Evolutionary conservation across 2,329 filamentous ascomycete species (phyloP).

Genomic region (Stromatinia cepivora): DNA sequence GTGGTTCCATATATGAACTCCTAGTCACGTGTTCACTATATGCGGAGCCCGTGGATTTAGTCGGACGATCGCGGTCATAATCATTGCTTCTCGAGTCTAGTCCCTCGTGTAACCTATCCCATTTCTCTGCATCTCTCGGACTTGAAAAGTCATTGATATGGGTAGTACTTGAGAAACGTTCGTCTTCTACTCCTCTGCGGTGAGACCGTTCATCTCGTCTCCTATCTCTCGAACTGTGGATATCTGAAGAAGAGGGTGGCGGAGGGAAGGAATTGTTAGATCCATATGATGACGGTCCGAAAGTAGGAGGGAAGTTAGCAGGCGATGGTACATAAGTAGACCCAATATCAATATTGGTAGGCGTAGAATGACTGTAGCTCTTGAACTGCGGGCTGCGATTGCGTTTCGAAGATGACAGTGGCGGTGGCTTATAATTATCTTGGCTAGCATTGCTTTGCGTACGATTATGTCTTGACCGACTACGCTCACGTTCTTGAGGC

Average conservation of each 20-base stretch:
- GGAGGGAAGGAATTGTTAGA: slow-evolving; percentile 35
- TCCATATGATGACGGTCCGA: slow-evolving; percentile 29
- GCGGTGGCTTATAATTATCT: slow-evolving; percentile 27
- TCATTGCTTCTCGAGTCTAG: slow-evolving; percentile 16
- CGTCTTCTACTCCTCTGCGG: slow-evolving; percentile 32
- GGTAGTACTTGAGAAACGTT: slow-evolving; percentile 26
- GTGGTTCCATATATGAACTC: slow-evolving; percentile 15
- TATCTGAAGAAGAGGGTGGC: slow-evolving; percentile 32
- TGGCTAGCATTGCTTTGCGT: slow-evolving; percentile 32
- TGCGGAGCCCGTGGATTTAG: slow-evolving; percentile 7
- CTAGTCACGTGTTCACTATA: slow-evolving; percentile 16
- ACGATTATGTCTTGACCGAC: slow-evolving; percentile 24
- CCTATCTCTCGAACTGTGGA: slow-evolving; percentile 24
- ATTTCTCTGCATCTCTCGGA: slow-evolving; percentile 39
- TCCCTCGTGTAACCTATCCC: slow-evolving; percentile 35
- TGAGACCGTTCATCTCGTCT: slow-evolving; percentile 32
- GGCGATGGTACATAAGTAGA: slow-evolving; percentile 24
- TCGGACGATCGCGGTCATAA: slow-evolving; percentile 19
- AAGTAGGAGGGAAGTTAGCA: slow-evolving; percentile 25
- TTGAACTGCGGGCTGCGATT: slow-evolving; percentile 35
- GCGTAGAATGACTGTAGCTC: slow-evolving; percentile 36
- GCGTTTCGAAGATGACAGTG: slow-evolving; percentile 22
- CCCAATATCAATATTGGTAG: slow-evolving; percentile 30
- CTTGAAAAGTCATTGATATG: slow-evolving; percentile 34
- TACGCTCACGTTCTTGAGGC: slow-evolving; percentile 16